Percentiles rank a stretch among this genome's conserved stretches.
phyloP scores from a whole-genome alignment of 2,329 filamentous ascomycete species.

The Hymenoscyphus linearis region DNA sequence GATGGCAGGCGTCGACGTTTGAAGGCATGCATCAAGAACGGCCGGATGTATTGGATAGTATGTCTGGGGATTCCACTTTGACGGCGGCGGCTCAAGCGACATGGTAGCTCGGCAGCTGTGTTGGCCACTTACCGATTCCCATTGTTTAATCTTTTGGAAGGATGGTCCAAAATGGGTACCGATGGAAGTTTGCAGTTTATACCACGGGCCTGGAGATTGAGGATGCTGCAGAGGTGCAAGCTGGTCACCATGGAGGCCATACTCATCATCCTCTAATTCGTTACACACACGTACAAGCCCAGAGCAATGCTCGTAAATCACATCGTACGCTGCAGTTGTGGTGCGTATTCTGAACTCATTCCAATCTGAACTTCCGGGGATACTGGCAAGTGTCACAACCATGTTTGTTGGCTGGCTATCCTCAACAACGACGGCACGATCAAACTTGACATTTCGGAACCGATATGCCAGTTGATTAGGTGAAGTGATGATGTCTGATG shows the following conservation, averaged over 20 bases:
- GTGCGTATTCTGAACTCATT: too few species aligned
- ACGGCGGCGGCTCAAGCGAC: conserved; percentile 1
- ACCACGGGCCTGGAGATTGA: conserved; percentile 9
- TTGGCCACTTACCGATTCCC: conserved; percentile 5
- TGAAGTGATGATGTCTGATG: too few species aligned
- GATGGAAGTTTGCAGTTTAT: conserved; percentile 17
- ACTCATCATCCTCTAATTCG: too few species aligned
- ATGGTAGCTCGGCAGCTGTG: conserved; percentile 4
- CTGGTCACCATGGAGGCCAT: too few species aligned
- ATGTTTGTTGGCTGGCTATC: not conserved
- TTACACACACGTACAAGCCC: too few species aligned
- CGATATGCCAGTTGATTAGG: conserved; percentile 8
- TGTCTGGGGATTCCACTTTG: conserved; percentile 7
- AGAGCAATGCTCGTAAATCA: too few species aligned
- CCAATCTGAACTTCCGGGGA: too few species aligned
- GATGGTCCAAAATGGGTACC: conserved; percentile 22
- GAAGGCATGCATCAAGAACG: conserved; percentile 15
- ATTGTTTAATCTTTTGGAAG: conserved; percentile 20
- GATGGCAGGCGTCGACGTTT: conserved; percentile 9
- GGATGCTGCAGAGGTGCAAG: conserved; percentile 5
- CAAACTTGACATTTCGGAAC: conserved; percentile 9
- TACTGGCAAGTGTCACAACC: conserved; percentile 3
- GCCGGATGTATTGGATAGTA: conserved; percentile 17
- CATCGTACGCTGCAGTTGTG: too few species aligned
- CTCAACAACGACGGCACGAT: conserved; percentile 8